phyloP scores from a whole-genome alignment of 768 basidiomycete species.

The Agaricus subrufescens region DNA sequence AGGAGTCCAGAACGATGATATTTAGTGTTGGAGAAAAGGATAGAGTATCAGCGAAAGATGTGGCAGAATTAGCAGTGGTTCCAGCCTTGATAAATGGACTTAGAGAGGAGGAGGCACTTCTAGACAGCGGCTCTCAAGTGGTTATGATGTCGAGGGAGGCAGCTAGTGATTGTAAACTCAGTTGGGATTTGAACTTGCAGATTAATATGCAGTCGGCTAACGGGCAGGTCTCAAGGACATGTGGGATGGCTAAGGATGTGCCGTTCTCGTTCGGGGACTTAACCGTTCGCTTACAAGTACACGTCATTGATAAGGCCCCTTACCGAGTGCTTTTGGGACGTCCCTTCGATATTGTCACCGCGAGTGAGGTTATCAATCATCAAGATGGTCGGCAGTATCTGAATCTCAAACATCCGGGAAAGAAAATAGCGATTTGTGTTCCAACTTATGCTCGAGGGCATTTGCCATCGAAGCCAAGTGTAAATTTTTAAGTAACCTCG shows the following conservation, averaged over 20 bases:
- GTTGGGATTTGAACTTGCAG: constrained; percentile 13
- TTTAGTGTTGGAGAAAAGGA: too few species aligned
- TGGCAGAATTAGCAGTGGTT: constrained; percentile 4
- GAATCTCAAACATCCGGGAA: constrained; percentile 22
- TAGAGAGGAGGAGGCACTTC: constrained; percentile 14
- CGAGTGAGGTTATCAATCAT: constrained; percentile 14
- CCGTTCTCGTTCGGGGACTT: constrained; percentile 18
- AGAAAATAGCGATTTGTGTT: constrained; percentile 6
- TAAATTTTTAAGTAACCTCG: constrained; percentile 7
- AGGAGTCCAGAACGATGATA: too few species aligned
- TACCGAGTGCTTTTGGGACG: constrained; percentile 25
- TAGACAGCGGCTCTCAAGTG: constrained; percentile 19
- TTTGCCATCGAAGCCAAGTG: neutral
- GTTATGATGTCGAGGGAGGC: constrained; percentile 9
- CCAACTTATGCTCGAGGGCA: constrained; percentile 7
- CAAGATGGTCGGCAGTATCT: constrained; percentile 16
- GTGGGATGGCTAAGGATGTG: constrained; percentile 23
- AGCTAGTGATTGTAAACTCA: constrained; percentile 1
- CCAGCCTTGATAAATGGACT: constrained; percentile 13
- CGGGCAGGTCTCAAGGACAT: constrained; percentile 14
- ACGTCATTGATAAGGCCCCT: constrained; percentile 19
- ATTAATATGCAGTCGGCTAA: constrained; percentile 25
- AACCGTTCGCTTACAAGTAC: constrained; percentile 21
- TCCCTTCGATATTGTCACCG: constrained; percentile 24
- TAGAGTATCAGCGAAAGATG: constrained; percentile 5